Base-by-base conservation (phyloP, 1,139 yeast genomes). In the Wickerhamomyces sp. region DNA sequence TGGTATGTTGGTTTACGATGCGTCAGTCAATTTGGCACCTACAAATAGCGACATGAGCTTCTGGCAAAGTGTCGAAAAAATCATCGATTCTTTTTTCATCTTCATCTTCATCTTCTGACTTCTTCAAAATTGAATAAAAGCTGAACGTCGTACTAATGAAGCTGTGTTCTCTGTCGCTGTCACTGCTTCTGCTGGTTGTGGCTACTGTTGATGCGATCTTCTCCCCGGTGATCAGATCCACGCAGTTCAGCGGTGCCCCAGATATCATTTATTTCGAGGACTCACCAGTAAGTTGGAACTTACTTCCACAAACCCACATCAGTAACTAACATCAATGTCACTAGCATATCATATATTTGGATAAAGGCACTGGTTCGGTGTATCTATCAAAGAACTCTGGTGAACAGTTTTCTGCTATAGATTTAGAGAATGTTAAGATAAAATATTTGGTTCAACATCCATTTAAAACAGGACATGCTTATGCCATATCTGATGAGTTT, bases 361-460 rank as follows among this genome's bases (percentile, higher is more conserved):
- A 69, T 23, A 53, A 51, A 27, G 61, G 63, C 1, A 41, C 55
- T 2, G 53, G 55, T 4, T 49, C 57, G 13, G 62, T 79, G 6
- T 64, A 55, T 39, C 56, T 75, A 10, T 81, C 90, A 1, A 63
- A 60, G 31, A 76, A 84, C 57, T 79, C 79, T 49, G 93, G 91
- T 10, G 67, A 60, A 13, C 56, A 67, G 0, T 84, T 84, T 78
- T 50, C 61, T 1, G 53, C 56, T 13, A 63, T 77, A 46, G 61
- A 60, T 23, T 49, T 59, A 27, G 60, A 58, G 6, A 56, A 62
- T 7, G 64, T 62, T n/a, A 56, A 57, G 7, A 59, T 72, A 4
- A 48, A 62, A 1, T 48, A 51, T 27, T 51, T 80, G 32, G 63
- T 71, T 34, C 65, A 73, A 43, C 83, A 78, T 58, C 76, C 79